phyloP scores from a whole-genome alignment of 2,329 filamentous ascomycete genomes.

The Fusarium sp. region DNA sequence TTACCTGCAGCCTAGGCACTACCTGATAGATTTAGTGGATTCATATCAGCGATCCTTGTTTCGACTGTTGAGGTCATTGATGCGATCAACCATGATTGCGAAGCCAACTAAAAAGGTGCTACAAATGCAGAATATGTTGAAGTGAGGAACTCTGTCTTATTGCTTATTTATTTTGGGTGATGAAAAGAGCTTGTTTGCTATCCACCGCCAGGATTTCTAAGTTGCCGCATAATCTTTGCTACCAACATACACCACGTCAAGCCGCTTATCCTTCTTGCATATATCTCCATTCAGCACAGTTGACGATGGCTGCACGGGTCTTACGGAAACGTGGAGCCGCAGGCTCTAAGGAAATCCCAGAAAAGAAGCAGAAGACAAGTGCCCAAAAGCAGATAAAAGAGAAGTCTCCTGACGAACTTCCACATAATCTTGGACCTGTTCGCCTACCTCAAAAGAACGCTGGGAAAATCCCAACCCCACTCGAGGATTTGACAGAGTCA shows the following conservation, averaged over 20 bases:
- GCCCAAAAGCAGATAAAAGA: background rate
- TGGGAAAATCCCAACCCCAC: background rate
- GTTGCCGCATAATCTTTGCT: background rate
- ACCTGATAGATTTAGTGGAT: background rate
- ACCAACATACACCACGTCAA: background rate
- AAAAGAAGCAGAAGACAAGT: constrained; percentile 23
- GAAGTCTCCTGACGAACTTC: constrained; percentile 22
- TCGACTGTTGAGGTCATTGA: constrained; percentile 41
- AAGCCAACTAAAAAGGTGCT: background rate
- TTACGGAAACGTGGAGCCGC: constrained; percentile 26
- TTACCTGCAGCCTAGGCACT: no score
- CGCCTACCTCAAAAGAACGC: constrained; percentile 5
- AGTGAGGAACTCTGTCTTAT: background rate
- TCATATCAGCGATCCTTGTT: constrained; percentile 27
- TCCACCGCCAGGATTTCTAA: background rate
- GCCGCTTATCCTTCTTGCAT: background rate
- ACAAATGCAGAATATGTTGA: background rate
- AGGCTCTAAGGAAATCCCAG: background rate
- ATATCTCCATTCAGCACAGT: background rate
- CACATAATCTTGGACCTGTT: constrained; percentile 35
- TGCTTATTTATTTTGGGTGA: background rate
- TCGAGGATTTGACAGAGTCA: background rate
- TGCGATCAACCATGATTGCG: constrained; percentile 1
- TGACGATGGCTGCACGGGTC: constrained; percentile 24
- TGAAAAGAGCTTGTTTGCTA: constrained; percentile 2